Base-by-base conservation (phyloP, 2,329 filamentous ascomycete genomes). In the Colletotrichum tabaci region DNA sequence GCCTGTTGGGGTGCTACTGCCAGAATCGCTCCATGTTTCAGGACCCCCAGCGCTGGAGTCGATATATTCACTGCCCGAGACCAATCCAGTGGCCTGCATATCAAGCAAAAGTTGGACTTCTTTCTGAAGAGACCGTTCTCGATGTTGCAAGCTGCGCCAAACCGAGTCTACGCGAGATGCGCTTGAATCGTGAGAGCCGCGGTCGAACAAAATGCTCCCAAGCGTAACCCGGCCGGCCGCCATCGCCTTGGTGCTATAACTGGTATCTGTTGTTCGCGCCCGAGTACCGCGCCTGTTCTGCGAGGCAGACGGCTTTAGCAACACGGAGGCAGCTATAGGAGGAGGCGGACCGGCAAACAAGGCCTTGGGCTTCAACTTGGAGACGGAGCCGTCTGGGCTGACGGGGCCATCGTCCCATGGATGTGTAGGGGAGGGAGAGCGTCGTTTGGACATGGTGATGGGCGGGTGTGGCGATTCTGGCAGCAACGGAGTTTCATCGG, bases 301-400 rank as follows among this genome's bases (percentile, higher is more conserved):
- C 13, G 70, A 23, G 16, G 61, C 35, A 40, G 60, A 10, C 42
- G 60, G 23, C 42, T 80, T 80, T 2, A 84, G 65, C 23, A 84
- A 69, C 3, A 82, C 79, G 0, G 87, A 87, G 7, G 79, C 74
- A 1, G 84, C 82, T 67, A 89, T 88, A 4, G 87, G 87, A 0
- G 87, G 86, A 0, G 87, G 87, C 0, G 87, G 87, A 1, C 86
- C 86, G 2, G 80, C 76, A 67, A 88, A 88, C 55, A 88, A 80
- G 3, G 79, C 71, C 15, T 77, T 80, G 10, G 74, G 74, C 60
- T 77, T 81, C 26, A 71, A 73, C 64, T 79, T 81, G 7, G 81
- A 80, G 12, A 79, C 74, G 1, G 82, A 82, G 15, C 75, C 78
- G 8, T 74, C 73, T 38, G 76, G 78, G 73, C 77, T 81, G 15